Base-by-base conservation (phyloP, 371 early-diverging fungal species). In the Choanephora cucurbitarum region DNA sequence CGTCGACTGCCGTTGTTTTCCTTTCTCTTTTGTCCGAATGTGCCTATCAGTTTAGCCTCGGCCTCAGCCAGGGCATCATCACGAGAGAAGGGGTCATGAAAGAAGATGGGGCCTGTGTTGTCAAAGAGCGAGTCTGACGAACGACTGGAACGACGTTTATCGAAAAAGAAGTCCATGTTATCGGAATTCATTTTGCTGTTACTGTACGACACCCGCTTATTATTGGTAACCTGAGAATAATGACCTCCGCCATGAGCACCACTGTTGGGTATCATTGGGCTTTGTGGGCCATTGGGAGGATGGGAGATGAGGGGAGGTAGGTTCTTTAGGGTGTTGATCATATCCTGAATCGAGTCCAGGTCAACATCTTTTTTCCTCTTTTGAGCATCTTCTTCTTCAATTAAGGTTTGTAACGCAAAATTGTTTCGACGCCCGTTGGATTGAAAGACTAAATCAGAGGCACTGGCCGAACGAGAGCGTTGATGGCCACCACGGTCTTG, bases 251-350 rank as follows among this genome's bases (percentile, higher is more conserved):
- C 31, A 21, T 17, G 14, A 22, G 22, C 13, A 28, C 7, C 7
- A 7, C 7, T 28, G 28, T 5, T 28, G 7, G 28, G 7, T 24
- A 17, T 8, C 44, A 28, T 51, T 43, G 32, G 43, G 37, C 33
- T 34, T 59, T 18, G 19, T 33, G 41, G n/a, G 56, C 61, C 32
- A 62, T 28, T 31, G 47, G 31, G 17, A 13, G 37, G 37, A 11
- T 37, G 3, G 3, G 64, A 45, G 3, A 58, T 59, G 40, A 66
- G 63, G 21, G 81, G 75, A 21, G 84, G 82, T 22, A 84, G 52
- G 15, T 70, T 68, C 50, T 80, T 81, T 39, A 84, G 49, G 14
- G 75, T 79, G 28, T 76, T 79, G 58, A 84, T 82, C 65, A 84
- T 80, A 37, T 78, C 68, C 32, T 84, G 79, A 15, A 84, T 59